Evolutionary conservation across 2,329 filamentous ascomycete genomes (phyloP).

Genomic region (Fusarium foetens): DNA sequence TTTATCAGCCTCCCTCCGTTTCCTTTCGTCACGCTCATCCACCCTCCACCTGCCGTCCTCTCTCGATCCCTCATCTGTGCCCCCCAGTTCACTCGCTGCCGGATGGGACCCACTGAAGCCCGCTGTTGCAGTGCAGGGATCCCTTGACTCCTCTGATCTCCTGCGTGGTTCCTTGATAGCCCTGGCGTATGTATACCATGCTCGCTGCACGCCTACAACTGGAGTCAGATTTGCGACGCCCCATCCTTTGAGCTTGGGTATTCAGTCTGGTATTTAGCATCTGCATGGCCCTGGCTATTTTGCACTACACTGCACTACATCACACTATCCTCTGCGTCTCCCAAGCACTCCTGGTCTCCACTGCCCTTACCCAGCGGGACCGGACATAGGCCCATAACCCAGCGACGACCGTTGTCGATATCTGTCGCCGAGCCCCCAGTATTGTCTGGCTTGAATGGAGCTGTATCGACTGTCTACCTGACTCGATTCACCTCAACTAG

Average conservation of each 20-base stretch:
- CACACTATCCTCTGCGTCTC: background rate
- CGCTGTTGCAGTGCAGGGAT: conserved; percentile 36
- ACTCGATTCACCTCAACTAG: conserved; percentile 30
- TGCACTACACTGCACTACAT: conserved; percentile 14
- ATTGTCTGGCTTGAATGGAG: conserved; percentile 12
- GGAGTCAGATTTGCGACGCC: conserved; percentile 41
- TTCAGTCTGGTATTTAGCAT: conserved; percentile 34
- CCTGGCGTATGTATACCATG: conserved; percentile 34
- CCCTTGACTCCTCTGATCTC: conserved; percentile 41
- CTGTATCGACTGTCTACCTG: conserved; percentile 22
- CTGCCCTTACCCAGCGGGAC: conserved; percentile 35
- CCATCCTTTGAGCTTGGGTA: conserved; percentile 15
- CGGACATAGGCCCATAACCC: conserved; percentile 14
- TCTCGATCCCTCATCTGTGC: conserved; percentile 21
- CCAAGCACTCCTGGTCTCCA: conserved; percentile 26
- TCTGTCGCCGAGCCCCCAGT: conserved; percentile 28
- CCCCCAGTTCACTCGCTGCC: conserved; percentile 32
- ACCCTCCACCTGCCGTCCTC: conserved; percentile 17
- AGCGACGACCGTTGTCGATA: conserved; percentile 27
- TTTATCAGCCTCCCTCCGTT: conserved; percentile 23
- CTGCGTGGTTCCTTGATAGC: conserved; percentile 41
- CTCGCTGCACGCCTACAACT: conserved; percentile 41
- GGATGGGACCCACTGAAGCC: conserved; percentile 40
- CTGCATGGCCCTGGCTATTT: conserved; percentile 30
- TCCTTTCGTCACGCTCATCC: conserved; percentile 12